phyloP scores from a whole-genome alignment of 805 yeast genomes.

The Yarrowia sp. region DNA sequence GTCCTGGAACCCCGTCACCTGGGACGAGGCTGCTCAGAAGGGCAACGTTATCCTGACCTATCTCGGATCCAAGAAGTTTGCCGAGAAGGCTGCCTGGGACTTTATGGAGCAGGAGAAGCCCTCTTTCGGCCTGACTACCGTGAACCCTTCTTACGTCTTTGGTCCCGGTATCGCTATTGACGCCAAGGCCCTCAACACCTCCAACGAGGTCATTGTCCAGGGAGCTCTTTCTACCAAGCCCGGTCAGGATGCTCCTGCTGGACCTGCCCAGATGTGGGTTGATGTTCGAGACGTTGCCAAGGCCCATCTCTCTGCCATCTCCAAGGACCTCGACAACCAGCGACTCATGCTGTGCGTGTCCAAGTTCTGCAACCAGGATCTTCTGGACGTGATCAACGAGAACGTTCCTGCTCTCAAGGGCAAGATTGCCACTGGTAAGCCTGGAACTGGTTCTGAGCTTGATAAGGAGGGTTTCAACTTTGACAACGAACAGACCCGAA shows the following conservation, averaged over 20 bases:
- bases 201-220: slow-evolving; percentile 30
- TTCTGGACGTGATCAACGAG: slow-evolving; percentile 29
- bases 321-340: slow-evolving; percentile 33
- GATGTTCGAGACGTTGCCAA: slow-evolving; percentile 64
- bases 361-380: slow-evolving; percentile 24
- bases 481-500: neutral
- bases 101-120: slow-evolving; percentile 38
- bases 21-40: slow-evolving; percentile 32
- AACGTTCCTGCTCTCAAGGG: neutral
- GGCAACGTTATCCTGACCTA: slow-evolving; percentile 26
- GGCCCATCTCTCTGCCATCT: slow-evolving; percentile 51
- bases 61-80: slow-evolving; percentile 49
- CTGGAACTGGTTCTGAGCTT: neutral
- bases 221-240: neutral
- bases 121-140: slow-evolving; percentile 34
- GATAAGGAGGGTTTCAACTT: neutral
- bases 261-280: slow-evolving; percentile 34
- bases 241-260: neutral
- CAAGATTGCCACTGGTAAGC: neutral
- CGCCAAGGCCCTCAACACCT: slow-evolving; percentile 37
- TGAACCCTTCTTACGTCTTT: slow-evolving; percentile 37
- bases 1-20: slow-evolving; percentile 41
- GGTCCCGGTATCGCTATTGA: slow-evolving; percentile 38
- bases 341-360: slow-evolving; percentile 32
- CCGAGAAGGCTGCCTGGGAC: slow-evolving; percentile 58